Evolutionary conservation across 2,329 filamentous ascomycete species (phyloP).

Genomic region (Trichoderma guizhouense): DNA sequence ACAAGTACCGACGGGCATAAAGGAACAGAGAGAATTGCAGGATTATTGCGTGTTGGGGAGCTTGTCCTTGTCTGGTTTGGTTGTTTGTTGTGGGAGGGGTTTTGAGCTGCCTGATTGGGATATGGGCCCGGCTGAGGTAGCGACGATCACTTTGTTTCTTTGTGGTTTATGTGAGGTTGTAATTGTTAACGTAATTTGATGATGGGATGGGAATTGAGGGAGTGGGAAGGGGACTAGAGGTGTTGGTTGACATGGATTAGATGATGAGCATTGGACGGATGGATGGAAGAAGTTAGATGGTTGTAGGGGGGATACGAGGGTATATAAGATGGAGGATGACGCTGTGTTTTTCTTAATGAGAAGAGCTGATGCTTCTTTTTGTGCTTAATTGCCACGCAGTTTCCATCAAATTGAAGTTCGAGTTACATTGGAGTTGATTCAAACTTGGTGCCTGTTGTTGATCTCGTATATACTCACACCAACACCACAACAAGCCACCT

Average conservation of each 20-base stretch:
- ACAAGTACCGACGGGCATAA: not conserved
- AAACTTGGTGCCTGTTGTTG: not conserved
- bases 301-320: not conserved
- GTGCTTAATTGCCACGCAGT: not conserved
- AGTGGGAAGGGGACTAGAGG: not conserved
- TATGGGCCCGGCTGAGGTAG: not conserved
- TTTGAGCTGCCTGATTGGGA: conserved; percentile 11
- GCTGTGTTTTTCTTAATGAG: not conserved
- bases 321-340: not conserved
- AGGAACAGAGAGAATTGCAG: not conserved
- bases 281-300: not conserved
- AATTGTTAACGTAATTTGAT: not conserved
- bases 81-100: not conserved
- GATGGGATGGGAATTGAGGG: not conserved
- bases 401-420: not conserved
- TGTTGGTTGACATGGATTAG: not conserved
- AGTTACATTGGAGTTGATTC: not conserved
- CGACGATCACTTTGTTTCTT: not conserved
- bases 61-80: not conserved
- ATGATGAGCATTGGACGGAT: not conserved
- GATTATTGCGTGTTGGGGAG: not conserved
- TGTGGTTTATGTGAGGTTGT: not conserved
- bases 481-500: conserved; percentile 14
- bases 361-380: not conserved
- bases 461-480: not conserved